These are phyloP conservation scores for Encephalitozoon intestinalis DNA, from an alignment of 371 early-diverging fungal species.

Conservation along the genomic window DNA sequence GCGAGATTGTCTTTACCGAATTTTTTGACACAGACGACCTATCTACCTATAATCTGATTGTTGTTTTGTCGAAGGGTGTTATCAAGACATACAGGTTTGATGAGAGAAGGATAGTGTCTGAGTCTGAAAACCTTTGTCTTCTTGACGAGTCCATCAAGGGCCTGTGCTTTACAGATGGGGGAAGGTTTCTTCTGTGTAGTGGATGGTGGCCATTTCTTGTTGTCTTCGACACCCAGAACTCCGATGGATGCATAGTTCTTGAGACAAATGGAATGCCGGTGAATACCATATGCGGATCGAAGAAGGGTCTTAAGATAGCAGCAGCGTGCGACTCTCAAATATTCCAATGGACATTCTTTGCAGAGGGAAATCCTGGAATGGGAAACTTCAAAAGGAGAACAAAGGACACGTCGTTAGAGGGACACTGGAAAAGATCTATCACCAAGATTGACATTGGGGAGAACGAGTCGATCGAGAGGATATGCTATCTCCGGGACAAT, in stretches of 20 bases:
- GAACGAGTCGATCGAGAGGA: conserved; percentile 23
- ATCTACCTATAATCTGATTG: conserved; percentile 28
- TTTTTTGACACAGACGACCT: conserved; percentile 34
- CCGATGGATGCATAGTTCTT: conserved; percentile 49
- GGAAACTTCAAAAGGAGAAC: conserved; percentile 37
- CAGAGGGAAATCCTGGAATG: conserved; percentile 2
- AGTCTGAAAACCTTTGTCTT: conserved; percentile 32
- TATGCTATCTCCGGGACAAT: conserved; percentile 40
- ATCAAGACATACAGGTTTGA: conserved; percentile 33
- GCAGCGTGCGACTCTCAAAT: conserved; percentile 26
- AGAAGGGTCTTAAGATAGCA: conserved; percentile 52
- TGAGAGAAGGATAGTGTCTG: background rate
- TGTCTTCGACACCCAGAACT: conserved; percentile 48
- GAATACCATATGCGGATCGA: conserved; percentile 51
- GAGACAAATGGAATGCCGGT: conserved; percentile 53
- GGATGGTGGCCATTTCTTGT: conserved; percentile 60
- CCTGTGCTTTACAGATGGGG: conserved; percentile 58
- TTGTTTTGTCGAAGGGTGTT: conserved; percentile 39
- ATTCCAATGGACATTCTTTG: conserved; percentile 36
- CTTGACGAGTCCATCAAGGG: conserved; percentile 48
- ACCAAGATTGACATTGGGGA: conserved; percentile 21
- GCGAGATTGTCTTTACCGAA: conserved; percentile 54
- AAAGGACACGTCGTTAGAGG: background rate
- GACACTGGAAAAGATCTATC: conserved; percentile 38
- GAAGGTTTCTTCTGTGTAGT: conserved; percentile 49